A percentile compares a stretch with the other conserved stretches of the same genome.
Conservation (phyloP, 2,329 filamentous ascomycete genomes). For the Trichophyton simii region DNA sequence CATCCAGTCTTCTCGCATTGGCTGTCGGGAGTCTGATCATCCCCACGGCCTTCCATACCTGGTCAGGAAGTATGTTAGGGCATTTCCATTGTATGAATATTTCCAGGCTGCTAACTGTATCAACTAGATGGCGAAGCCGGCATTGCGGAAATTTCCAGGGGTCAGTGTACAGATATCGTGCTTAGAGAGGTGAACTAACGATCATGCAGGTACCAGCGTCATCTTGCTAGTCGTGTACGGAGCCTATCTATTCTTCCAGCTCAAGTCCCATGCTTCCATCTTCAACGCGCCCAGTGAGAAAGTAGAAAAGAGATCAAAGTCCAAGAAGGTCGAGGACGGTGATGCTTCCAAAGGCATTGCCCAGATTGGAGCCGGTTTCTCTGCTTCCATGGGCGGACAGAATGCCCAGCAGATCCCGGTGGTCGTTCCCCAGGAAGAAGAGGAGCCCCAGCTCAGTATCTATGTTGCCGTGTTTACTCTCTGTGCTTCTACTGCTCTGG, state of each 20-base stretch:
- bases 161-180: background rate
- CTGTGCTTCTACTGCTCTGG: constrained; percentile 58
- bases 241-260: constrained; percentile 79
- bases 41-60: constrained; percentile 1
- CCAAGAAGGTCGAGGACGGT: constrained; percentile 36
- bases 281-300: constrained; percentile 74
- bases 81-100: background rate
- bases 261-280: constrained; percentile 68
- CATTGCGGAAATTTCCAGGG: background rate
- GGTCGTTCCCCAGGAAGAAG: constrained; percentile 53
- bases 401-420: constrained; percentile 36
- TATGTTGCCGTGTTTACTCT: constrained; percentile 61
- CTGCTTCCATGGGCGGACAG: constrained; percentile 39
- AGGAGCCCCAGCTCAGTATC: constrained; percentile 54
- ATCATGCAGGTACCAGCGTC: constrained; percentile 8
- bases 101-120: constrained; percentile 48
- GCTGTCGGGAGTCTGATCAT: constrained; percentile 55
- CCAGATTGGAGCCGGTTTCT: constrained; percentile 39
- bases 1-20: constrained; percentile 65
- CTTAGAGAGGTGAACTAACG: constrained; percentile 43
- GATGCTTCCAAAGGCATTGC: constrained; percentile 40
- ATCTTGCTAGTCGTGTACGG: constrained; percentile 75
- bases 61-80: background rate
- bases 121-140: constrained; percentile 41
- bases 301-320: constrained; percentile 43